These are phyloP conservation scores for Fusarium marasasianum DNA, from an alignment of 2,329 filamentous ascomycete species.

Conservation along the genomic window DNA sequence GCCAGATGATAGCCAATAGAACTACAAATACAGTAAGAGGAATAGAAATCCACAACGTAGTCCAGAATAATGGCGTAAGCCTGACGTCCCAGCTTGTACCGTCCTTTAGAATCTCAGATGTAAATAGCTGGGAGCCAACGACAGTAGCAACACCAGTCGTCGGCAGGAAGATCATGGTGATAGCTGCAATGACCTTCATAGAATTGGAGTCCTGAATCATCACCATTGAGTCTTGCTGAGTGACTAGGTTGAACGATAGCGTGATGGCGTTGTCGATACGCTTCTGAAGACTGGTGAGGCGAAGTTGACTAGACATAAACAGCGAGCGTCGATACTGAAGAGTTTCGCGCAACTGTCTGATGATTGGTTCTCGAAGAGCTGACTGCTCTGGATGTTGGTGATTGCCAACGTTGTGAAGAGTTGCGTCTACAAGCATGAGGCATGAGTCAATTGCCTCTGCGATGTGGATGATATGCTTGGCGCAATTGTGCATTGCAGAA, in stretches of 20 bases:
- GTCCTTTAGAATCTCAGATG: constrained; percentile 31
- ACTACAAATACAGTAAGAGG: constrained; percentile 42
- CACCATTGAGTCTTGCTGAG: constrained; percentile 49
- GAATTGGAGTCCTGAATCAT: constrained; percentile 49
- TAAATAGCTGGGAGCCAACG: constrained; percentile 42
- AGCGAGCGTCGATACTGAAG: constrained; percentile 47
- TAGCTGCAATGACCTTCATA: constrained; percentile 50
- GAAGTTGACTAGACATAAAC: constrained; percentile 49
- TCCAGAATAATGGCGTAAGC: constrained; percentile 44
- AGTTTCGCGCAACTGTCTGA: constrained; percentile 42
- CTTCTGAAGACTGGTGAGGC: constrained; percentile 47
- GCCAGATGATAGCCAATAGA: constrained; percentile 40
- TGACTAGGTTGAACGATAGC: constrained; percentile 50
- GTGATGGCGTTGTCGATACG: constrained; percentile 49
- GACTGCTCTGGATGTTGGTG: neutral
- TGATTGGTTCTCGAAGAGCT: constrained; percentile 17
- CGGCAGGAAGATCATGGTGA: constrained; percentile 52
- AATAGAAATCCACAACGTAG: constrained; percentile 45
- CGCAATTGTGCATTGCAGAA: constrained; percentile 43
- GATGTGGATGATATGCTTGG: constrained; percentile 45
- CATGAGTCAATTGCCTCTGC: constrained; percentile 44
- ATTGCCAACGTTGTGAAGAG: constrained; percentile 21
- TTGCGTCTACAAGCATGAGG: constrained; percentile 39
- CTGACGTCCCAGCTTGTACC: constrained; percentile 36
- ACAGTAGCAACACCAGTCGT: constrained; percentile 49